Evolutionary conservation across 257 asterid genomes (phyloP).

Genomic region (Solanum etuberosum): DNA sequence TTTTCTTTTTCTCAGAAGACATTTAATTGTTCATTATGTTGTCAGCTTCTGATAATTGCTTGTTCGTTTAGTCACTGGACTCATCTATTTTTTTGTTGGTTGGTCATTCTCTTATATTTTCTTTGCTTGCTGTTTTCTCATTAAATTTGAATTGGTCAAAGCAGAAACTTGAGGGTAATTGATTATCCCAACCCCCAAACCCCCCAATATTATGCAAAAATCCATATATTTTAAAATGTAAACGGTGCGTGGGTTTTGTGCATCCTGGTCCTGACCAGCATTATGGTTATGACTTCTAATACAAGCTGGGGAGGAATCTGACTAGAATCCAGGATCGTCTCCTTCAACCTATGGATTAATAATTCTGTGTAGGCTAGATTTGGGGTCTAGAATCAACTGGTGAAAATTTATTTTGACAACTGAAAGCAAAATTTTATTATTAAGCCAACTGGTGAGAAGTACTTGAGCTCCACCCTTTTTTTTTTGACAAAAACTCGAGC

Average conservation of each 20-base stretch:
- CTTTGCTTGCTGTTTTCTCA: not conserved
- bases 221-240: not conserved
- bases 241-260: not conserved
- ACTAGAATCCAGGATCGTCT: not conserved
- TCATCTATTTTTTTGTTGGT: not conserved
- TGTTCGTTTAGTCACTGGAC: not conserved
- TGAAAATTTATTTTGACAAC: not conserved
- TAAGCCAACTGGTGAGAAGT: not conserved
- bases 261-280: not conserved
- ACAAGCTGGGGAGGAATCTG: not conserved
- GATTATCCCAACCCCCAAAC: not conserved
- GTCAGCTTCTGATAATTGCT: not conserved
- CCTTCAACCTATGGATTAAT: not conserved
- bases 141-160: not conserved
- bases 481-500: not conserved
- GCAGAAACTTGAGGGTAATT: not conserved
- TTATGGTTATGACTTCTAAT: not conserved
- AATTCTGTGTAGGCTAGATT: not conserved
- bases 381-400: not conserved
- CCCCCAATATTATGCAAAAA: not conserved
- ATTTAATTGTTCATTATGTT: not conserved
- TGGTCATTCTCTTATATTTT: not conserved
- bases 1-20: not conserved
- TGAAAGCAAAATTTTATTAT: not conserved
- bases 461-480: not conserved